Evolutionary conservation across 2,329 filamentous ascomycete species (phyloP).

Genomic region (Escovopsis sp.): DNA sequence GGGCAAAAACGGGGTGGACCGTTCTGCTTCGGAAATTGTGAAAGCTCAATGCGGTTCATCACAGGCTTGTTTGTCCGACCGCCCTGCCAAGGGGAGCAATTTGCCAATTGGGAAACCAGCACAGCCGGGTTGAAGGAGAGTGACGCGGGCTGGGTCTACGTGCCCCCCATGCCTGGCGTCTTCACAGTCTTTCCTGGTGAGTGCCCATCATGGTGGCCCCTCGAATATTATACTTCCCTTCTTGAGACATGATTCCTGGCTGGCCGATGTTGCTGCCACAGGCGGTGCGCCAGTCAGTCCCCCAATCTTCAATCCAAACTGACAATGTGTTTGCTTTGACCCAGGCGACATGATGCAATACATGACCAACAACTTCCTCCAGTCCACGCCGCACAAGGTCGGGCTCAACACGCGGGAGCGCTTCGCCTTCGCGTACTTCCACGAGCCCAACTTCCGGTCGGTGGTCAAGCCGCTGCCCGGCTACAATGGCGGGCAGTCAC

Average conservation of each 20-base stretch:
- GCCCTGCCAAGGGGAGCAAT: slow-evolving; percentile 22
- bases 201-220: neutral
- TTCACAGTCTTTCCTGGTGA: slow-evolving; percentile 34
- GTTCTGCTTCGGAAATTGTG: neutral
- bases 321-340: too few relatives aligned
- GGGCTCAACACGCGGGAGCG: slow-evolving; percentile 31
- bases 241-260: too few relatives aligned
- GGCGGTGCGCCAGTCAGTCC: neutral
- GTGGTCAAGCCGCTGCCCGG: slow-evolving; percentile 27
- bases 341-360: slow-evolving; percentile 37
- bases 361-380: slow-evolving; percentile 28
- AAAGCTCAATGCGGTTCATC: neutral
- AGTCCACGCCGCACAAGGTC: slow-evolving; percentile 34
- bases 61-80: slow-evolving; percentile 30
- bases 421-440: slow-evolving; percentile 35
- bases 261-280: too few relatives aligned
- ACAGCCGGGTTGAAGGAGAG: slow-evolving; percentile 28
- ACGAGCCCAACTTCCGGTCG: slow-evolving; percentile 33
- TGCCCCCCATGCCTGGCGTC: slow-evolving; percentile 26
- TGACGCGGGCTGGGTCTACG: slow-evolving; percentile 30
- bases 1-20: too few relatives aligned
- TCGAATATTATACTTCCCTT: too few relatives aligned
- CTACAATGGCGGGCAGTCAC: slow-evolving; percentile 17
- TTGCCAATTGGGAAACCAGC: slow-evolving; percentile 30
- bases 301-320: too few relatives aligned